phyloP scores from a whole-genome alignment of 306 rosid species.

The Oxytropis ochrocephala region DNA sequence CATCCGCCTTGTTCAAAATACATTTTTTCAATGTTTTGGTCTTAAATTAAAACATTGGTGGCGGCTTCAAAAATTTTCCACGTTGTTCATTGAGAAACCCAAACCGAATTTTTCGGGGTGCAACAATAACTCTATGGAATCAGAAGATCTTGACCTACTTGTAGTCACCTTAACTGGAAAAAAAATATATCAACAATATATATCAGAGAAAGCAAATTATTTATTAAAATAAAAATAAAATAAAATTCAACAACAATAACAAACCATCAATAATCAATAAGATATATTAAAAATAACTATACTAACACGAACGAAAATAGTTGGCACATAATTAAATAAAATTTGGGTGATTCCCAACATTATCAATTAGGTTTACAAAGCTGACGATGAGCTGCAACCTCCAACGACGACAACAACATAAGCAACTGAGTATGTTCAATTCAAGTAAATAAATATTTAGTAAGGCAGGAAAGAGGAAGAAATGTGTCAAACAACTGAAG shows the following conservation, averaged over 20 bases:
- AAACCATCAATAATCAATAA: neutral
- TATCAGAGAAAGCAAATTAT: neutral
- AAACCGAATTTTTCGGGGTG: too few species aligned
- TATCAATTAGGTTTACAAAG: neutral
- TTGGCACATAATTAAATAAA: neutral
- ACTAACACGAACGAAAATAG: neutral
- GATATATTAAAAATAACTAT: neutral
- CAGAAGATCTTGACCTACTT: neutral
- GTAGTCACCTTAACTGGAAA: neutral
- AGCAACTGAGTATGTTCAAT: neutral
- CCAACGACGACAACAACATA: constrained; percentile 16
- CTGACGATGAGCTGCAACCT: neutral
- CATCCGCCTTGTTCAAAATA: too few species aligned
- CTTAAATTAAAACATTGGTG: too few species aligned
- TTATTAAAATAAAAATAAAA: too few species aligned
- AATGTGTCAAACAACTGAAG: too few species aligned
- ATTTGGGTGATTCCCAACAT: too few species aligned
- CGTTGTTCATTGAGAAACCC: too few species aligned
- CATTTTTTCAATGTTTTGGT: too few species aligned
- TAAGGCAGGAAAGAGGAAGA: too few species aligned
- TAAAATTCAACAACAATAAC: too few species aligned
- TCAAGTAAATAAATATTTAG: too few species aligned
- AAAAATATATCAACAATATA: neutral
- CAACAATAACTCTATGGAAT: neutral
- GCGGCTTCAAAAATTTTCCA: too few species aligned